phyloP scores from a whole-genome alignment of 306 rosid species.

The Castanea mollissima region DNA sequence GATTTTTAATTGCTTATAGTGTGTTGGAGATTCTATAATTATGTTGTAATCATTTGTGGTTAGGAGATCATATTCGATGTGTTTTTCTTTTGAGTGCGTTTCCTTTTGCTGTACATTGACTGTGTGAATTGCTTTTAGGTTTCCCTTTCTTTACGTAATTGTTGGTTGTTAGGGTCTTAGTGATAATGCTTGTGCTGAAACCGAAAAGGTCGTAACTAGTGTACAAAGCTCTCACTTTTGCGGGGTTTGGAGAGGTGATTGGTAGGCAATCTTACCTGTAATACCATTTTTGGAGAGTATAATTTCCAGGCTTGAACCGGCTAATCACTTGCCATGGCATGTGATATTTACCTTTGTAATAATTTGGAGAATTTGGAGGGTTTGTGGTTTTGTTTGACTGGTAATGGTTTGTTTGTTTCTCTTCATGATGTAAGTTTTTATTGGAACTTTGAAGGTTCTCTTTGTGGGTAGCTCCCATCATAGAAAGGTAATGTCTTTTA shows the following conservation, averaged over 20 bases:
- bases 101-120: not conserved
- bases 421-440: not conserved
- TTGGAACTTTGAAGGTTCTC: not conserved
- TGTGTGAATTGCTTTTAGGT: not conserved
- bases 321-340: not conserved
- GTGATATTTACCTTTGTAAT: not conserved
- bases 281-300: not conserved
- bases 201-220: too few species aligned
- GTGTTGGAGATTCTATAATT: not conserved
- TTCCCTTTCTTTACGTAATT: not conserved
- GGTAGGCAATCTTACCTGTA: not conserved
- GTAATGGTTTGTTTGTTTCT: not conserved
- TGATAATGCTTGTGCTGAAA: not conserved
- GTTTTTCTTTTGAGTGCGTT: not conserved
- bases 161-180: not conserved
- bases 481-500: slow-evolving; percentile 1
- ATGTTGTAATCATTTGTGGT: not conserved
- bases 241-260: too few species aligned
- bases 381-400: not conserved
- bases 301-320: too few species aligned
- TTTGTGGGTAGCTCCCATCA: slow-evolving; percentile 9
- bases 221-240: too few species aligned
- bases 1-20: not conserved
- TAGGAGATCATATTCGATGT: not conserved
- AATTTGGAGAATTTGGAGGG: not conserved